Conservation (phyloP, 2,329 filamentous ascomycete species). For the Fusarium penzigii region DNA sequence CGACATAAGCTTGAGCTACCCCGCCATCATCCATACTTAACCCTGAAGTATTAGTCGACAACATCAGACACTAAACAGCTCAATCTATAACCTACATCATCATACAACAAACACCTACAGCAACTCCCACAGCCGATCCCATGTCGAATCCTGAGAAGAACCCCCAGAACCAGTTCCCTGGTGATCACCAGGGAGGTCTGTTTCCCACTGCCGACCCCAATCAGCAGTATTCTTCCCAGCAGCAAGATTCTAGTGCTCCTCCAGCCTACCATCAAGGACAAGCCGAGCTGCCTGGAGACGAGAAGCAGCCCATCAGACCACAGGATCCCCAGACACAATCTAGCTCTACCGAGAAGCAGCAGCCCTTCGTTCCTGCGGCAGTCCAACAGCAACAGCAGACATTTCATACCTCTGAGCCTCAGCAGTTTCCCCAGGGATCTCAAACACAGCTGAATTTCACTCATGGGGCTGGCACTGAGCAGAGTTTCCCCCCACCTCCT, state of each 20-base stretch:
- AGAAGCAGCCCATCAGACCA: constrained; percentile 7
- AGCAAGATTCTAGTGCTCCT: constrained; percentile 12
- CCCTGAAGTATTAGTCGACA: too few species aligned
- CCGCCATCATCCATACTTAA: constrained; percentile 11
- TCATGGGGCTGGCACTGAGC: constrained; percentile 7
- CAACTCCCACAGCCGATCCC: constrained; percentile 1
- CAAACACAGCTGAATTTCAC: constrained; percentile 2
- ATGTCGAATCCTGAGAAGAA: constrained; percentile 25
- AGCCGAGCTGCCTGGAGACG: constrained; percentile 17
- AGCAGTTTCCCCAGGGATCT: too few species aligned
- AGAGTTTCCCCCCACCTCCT: constrained; percentile 29
- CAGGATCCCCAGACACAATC: background rate
- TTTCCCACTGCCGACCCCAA: constrained; percentile 12
- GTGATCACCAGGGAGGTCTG: constrained; percentile 15
- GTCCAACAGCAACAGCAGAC: background rate
- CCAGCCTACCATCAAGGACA: constrained; percentile 16
- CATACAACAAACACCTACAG: background rate
- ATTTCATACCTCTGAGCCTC: too few species aligned
- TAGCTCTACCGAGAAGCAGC: constrained; percentile 4
- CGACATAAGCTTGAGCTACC: constrained; percentile 12
- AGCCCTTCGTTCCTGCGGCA: constrained; percentile 4
- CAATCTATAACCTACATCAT: background rate
- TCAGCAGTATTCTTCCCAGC: constrained; percentile 14
- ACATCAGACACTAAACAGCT: too few species aligned
- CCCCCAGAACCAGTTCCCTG: constrained; percentile 17